Conservation (phyloP, 1,284 basidiomycete species). For the Sphaerobolus stellatus region DNA sequence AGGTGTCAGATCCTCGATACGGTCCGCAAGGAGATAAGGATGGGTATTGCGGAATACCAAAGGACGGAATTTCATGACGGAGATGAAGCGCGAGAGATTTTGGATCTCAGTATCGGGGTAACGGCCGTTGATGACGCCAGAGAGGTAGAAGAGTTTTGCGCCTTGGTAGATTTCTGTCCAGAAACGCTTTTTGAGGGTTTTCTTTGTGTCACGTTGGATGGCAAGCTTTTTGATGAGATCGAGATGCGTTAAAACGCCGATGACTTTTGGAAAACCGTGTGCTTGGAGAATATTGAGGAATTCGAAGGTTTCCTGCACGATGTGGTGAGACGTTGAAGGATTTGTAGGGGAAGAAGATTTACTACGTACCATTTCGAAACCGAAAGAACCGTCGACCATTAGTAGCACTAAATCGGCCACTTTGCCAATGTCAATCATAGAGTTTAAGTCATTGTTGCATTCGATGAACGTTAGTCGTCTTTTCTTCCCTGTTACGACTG, state of each 20-base stretch:
- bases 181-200: conserved; percentile 96
- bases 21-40: conserved; percentile 95
- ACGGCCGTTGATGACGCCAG: conserved; percentile 95
- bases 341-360: neutral
- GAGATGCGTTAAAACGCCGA: conserved; percentile 93
- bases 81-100: conserved; percentile 94
- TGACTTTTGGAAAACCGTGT: conserved; percentile 98
- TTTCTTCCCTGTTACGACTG: conserved; percentile 92
- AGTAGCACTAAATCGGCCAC: conserved; percentile 94
- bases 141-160: conserved; percentile 97
- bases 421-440: conserved; percentile 98
- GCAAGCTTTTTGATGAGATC: conserved; percentile 95
- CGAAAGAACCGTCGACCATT: conserved; percentile 98
- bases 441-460: conserved; percentile 96
- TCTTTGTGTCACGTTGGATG: conserved; percentile 89
- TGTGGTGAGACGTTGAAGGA: neutral
- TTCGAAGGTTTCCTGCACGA: conserved; percentile 91
- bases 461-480: conserved; percentile 93
- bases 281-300: conserved; percentile 96
- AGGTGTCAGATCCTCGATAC: conserved; percentile 92
- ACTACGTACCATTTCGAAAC: conserved; percentile 90
- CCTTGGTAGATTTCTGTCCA: conserved; percentile 99
- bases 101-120: conserved; percentile 98
- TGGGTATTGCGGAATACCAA: conserved; percentile 95
- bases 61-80: conserved; percentile 98